phyloP scores from a whole-genome alignment of 805 yeast genomes.

The Clavispora phyllophila region DNA sequence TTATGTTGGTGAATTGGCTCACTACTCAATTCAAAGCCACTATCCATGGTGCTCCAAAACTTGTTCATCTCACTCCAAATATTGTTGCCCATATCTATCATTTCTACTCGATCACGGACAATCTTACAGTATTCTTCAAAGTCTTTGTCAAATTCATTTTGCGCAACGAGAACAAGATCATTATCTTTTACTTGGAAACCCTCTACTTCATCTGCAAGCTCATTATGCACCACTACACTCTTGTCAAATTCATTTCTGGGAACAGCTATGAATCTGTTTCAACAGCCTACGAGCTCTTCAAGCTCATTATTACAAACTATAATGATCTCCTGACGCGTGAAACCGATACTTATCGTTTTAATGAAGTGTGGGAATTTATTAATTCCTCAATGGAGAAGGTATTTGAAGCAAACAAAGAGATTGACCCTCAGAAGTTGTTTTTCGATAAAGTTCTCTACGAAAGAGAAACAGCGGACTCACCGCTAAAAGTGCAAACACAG shows the following conservation, averaged over 20 bases:
- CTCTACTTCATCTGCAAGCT: slow-evolving; percentile 30
- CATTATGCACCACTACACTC: slow-evolving; percentile 13
- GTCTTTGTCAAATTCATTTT: slow-evolving; percentile 28
- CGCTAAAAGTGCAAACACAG: slow-evolving; percentile 25
- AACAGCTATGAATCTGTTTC: slow-evolving; percentile 20
- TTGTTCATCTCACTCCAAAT: slow-evolving; percentile 30
- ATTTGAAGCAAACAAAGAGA: background rate
- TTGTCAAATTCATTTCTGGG: slow-evolving; percentile 32
- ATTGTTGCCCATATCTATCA: slow-evolving; percentile 28
- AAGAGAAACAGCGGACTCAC: slow-evolving; percentile 30
- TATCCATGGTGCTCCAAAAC: slow-evolving; percentile 28
- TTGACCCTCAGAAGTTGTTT: background rate
- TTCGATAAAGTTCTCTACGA: slow-evolving; percentile 13
- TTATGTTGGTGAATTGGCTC: slow-evolving; percentile 45
- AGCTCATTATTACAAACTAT: slow-evolving; percentile 27
- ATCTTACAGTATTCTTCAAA: slow-evolving; percentile 37
- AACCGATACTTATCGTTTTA: slow-evolving; percentile 28
- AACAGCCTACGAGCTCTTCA: slow-evolving; percentile 33
- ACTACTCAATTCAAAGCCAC: slow-evolving; percentile 37
- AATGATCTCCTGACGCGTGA: slow-evolving; percentile 32
- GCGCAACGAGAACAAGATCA: slow-evolving; percentile 36
- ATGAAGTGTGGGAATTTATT: slow-evolving; percentile 32
- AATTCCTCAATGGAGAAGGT: slow-evolving; percentile 21
- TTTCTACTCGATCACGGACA: slow-evolving; percentile 36
- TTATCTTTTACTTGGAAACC: slow-evolving; percentile 40